Evolutionary conservation across 2,329 filamentous ascomycete genomes (phyloP).

Genomic region (Curvularia lunata): DNA sequence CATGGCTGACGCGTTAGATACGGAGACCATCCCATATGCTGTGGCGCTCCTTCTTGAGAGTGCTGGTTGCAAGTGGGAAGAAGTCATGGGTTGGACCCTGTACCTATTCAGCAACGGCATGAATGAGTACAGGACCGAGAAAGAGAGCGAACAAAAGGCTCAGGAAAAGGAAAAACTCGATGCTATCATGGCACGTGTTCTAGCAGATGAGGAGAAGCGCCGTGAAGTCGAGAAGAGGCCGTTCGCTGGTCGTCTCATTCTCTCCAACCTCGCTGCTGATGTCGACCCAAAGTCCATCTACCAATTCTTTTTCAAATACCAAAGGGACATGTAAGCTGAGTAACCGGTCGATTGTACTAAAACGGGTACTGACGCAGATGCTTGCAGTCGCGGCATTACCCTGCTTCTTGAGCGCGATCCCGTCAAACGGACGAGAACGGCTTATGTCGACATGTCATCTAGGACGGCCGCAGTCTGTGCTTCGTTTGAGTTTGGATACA

Average conservation of each 20-base stretch:
- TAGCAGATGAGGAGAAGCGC: constrained; percentile 17
- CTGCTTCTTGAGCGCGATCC: constrained; percentile 27
- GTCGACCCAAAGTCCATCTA: constrained; percentile 26
- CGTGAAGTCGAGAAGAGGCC: constrained; percentile 12
- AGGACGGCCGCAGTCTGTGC: constrained; percentile 22
- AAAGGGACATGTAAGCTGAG: constrained; percentile 26
- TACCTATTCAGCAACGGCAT: constrained; percentile 21
- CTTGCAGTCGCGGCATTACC: constrained; percentile 25
- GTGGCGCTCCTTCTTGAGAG: constrained; percentile 25
- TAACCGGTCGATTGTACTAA: no score
- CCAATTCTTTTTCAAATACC: constrained; percentile 22
- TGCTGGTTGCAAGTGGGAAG: constrained; percentile 16
- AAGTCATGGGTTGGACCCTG: constrained; percentile 18
- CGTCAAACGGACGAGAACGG: constrained; percentile 29
- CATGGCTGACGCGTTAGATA: neutral
- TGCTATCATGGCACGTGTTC: constrained; percentile 12
- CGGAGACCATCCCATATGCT: constrained; percentile 5
- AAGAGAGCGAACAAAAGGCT: constrained; percentile 17
- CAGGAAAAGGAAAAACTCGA: constrained; percentile 18
- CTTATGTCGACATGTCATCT: constrained; percentile 31
- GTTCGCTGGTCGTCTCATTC: constrained; percentile 24
- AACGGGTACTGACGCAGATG: neutral
- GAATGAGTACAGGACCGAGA: constrained; percentile 13
- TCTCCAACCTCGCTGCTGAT: constrained; percentile 38
- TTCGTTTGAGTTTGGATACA: constrained; percentile 16